Evolutionary conservation across 2,329 filamentous ascomycete genomes (phyloP), one percentile per base, ranked within the genome.

Genomic region (Simplicillium aogashimaense): DNA sequence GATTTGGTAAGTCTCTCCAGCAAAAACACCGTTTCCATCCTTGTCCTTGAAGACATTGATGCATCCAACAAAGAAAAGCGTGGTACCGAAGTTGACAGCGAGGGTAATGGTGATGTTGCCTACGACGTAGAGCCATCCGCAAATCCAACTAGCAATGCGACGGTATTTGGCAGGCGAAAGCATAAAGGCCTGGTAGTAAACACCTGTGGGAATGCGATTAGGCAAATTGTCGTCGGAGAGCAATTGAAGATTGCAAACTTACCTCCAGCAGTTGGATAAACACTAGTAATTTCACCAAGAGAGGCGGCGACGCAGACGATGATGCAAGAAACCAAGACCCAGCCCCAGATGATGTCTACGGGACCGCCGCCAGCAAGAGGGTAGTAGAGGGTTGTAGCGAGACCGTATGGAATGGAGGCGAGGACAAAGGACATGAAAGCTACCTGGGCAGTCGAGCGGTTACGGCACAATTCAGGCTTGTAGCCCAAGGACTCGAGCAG

Each of bases 21-120:
- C 57, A 37, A 75, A 61, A 43, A 76, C 54, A 10, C 55, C 61
- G 10, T 59, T 55, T 34, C 65, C 70, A 6, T 61, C 57, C 29
- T 60, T 56, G 3, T 58, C 58, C 41, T 72, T 62, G 43, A 76
- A 78, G 29, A 78, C 68, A 43, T 76, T 74, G 57, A 78, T 54
- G 52, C 70, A 74, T 12, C 64, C 68, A 41, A 74, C 66, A 43
- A 75, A 59, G 56, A 77, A 72, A 47, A 87, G 75, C 0, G 79
- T 83, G 3, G 84, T 86, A 7, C 82, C 84, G 51, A 87, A 88
- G 65, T 86, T 85, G 55, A 87, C 83, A n/a, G 82, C 75, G n/a
- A 87, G 67, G 0, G 83, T 87, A 50, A 89, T 89, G 48, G 81
- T 86, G 57, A 87, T 81, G 62, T 88, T 88, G 43, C 85, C 85